Evolutionary conservation across 2,329 filamentous ascomycete genomes (phyloP), one percentile per base, ranked within the genome.

Genomic region (Pleoardoris graminearum): DNA sequence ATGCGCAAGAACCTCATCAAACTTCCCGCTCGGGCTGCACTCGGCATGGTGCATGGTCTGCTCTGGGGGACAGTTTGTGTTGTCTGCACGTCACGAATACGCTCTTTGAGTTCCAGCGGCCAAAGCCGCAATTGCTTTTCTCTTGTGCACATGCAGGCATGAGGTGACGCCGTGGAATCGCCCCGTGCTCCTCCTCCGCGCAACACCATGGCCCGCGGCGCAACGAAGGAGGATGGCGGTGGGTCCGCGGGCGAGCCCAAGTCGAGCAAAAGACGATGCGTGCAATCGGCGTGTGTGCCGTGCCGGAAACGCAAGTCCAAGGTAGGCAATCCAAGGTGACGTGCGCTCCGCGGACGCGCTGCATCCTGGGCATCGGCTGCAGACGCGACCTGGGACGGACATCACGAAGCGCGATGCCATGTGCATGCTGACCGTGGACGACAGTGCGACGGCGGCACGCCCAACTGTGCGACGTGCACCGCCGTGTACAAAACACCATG

Each of bases 401-500:
- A 17, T 12, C 12, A 6, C n/a, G 23, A 17, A 21, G 12, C 7
- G 33, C 14, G n/a, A 16, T 36, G n/a, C 33, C n/a, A 36, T 16
- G 14, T 29, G 19, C 23, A 45, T 54, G 58, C 60, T 64, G 45
- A 65, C 61, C 37, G 17, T 25, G 23, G 32, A n/a, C 22, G 42
- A 23, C 36, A 81, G 78, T 82, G 80, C 61, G 79, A 82, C 65
- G 79, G 79, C 30, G 68, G 71, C 27, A 66, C 73, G 11, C 79
- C 79, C 29, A 65, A 75, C 6, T 82, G 80, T 65, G 78, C 78
- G 19, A 80, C 79, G 10, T 82, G 80, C 58, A 73, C 70, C 7
- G 76, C 77, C 17, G 78, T 82, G 8, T 82, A 81, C 63, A 71
- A 75, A 47, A 80, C 78, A 10, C 71, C 77, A 36, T 82, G 80